Conservation (phyloP, 1,284 basidiomycete genomes). For the Coniferiporia weirii region DNA sequence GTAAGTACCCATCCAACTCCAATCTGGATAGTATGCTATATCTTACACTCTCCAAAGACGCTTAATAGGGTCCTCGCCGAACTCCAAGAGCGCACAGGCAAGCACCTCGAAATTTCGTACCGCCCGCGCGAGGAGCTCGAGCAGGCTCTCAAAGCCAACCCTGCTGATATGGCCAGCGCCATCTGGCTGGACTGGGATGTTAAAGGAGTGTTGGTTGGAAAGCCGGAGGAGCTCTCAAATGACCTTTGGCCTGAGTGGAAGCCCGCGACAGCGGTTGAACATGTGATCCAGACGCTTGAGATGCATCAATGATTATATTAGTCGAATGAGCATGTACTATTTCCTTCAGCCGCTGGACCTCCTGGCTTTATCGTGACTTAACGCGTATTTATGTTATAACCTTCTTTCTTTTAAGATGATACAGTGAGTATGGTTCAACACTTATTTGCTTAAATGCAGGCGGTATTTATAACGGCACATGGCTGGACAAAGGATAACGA, state of each 20-base stretch:
- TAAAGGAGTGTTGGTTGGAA: background rate
- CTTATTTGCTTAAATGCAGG: no score
- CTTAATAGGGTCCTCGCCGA: conserved; percentile 2
- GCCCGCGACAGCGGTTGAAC: conserved; percentile 9
- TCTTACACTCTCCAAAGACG: background rate
- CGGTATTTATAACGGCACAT: no score
- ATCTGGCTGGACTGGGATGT: conserved; percentile 4
- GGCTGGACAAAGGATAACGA: no score
- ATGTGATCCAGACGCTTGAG: background rate
- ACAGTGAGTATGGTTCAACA: no score
- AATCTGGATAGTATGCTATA: background rate
- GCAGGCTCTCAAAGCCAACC: background rate
- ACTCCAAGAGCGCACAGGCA: background rate
- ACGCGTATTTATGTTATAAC: no score
- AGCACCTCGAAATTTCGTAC: background rate
- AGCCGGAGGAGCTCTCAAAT: conserved; percentile 10
- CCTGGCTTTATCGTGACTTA: no score
- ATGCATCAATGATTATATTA: no score
- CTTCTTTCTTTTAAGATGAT: no score
- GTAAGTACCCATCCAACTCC: background rate
- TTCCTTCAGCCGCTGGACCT: no score
- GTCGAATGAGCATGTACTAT: no score
- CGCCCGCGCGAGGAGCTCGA: conserved; percentile 4
- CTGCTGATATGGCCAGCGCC: background rate
- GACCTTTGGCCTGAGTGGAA: conserved; percentile 12